Evolutionary conservation across 208 protist genomes (phyloP).

Genomic region (Phytomonas sp.): DNA sequence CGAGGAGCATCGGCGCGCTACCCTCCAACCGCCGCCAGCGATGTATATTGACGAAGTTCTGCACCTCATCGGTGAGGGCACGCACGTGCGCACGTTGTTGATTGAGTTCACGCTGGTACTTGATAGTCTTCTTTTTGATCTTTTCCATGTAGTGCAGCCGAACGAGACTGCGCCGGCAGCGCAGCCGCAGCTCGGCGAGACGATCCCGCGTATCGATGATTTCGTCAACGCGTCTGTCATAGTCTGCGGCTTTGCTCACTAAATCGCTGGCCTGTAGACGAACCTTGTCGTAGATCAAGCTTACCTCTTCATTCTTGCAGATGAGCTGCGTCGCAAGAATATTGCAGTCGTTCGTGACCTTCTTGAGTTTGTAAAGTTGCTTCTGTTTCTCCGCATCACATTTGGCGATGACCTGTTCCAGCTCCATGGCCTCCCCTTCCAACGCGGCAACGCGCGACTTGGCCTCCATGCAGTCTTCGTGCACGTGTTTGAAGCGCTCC

Average conservation of each 20-base stretch:
- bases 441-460: slow-evolving; percentile 48
- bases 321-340: slow-evolving; percentile 95
- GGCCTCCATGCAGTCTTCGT: slow-evolving; percentile 52
- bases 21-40: slow-evolving; percentile 96
- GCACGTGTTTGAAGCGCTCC: slow-evolving; percentile 56
- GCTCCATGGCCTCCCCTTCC: slow-evolving; percentile 80
- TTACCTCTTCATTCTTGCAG: slow-evolving; percentile 95
- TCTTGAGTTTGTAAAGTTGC: slow-evolving; percentile 89
- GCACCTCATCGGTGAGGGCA: slow-evolving; percentile 94
- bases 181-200: slow-evolving; percentile 87
- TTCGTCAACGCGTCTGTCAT: slow-evolving; percentile 81
- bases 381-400: slow-evolving; percentile 86
- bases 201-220: slow-evolving; percentile 85
- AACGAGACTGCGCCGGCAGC: slow-evolving; percentile 78
- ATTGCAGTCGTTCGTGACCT: slow-evolving; percentile 94
- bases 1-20: slow-evolving; percentile 89
- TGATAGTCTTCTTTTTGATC: slow-evolving; percentile 83
- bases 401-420: slow-evolving; percentile 92
- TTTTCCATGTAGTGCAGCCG: slow-evolving; percentile 77
- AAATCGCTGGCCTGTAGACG: slow-evolving; percentile 93
- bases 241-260: slow-evolving; percentile 93
- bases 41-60: slow-evolving; percentile 97
- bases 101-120: slow-evolving; percentile 88
- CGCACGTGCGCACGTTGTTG: slow-evolving; percentile 85
- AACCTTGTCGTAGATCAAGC: slow-evolving; percentile 96